These are phyloP conservation scores for Wickerhamomyces canadensis DNA, from an alignment of 805 yeast genomes.

Conservation along the genomic window DNA sequence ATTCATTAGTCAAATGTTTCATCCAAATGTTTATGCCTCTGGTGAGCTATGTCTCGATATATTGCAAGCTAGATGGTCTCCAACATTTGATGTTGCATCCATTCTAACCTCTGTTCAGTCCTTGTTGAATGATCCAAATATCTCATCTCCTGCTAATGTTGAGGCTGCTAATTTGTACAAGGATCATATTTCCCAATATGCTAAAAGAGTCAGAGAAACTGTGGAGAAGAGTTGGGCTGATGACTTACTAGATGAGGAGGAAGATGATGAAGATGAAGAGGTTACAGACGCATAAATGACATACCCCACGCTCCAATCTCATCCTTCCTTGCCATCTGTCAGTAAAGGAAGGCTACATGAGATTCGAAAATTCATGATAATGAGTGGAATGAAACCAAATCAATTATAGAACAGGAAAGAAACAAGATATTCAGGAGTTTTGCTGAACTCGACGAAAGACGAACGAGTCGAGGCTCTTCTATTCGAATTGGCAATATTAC, in stretches of 20 bases:
- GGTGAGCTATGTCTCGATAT: slow-evolving; percentile 97
- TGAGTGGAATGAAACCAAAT: no score
- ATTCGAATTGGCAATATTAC: no score
- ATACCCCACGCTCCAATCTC: no score
- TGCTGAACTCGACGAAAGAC: no score
- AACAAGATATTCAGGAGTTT: no score
- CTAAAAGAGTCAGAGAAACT: slow-evolving; percentile 86
- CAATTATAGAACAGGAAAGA: no score
- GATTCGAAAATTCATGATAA: no score
- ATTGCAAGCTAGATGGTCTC: slow-evolving; percentile 96
- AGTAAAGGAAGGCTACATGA: no score
- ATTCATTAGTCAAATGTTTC: slow-evolving; percentile 92
- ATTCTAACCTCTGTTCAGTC: slow-evolving; percentile 91
- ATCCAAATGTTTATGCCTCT: slow-evolving; percentile 92
- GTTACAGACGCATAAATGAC: background rate
- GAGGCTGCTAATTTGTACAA: slow-evolving; percentile 95
- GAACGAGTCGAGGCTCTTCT: no score
- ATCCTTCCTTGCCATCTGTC: no score
- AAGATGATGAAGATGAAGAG: slow-evolving; percentile 19
- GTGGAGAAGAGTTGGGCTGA: slow-evolving; percentile 95
- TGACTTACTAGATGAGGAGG: slow-evolving; percentile 57
- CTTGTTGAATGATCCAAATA: slow-evolving; percentile 91
- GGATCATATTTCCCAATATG: slow-evolving; percentile 91
- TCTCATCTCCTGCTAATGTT: slow-evolving; percentile 93
- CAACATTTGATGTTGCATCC: slow-evolving; percentile 95